Conservation (phyloP, 2,329 filamentous ascomycete genomes). For the Fusarium agapanthi region DNA sequence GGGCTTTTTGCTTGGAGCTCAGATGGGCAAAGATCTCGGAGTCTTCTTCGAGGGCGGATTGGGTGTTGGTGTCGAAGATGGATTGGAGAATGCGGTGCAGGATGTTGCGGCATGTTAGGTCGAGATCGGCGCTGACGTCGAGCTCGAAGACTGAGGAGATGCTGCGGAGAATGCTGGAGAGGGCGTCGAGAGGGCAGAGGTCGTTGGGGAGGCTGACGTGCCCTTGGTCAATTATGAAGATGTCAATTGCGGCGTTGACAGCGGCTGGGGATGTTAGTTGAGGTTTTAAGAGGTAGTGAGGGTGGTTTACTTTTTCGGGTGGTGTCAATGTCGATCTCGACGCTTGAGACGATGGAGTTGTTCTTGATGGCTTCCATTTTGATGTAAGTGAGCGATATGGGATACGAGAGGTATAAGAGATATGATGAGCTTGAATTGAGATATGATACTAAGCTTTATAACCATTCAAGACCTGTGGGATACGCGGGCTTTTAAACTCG, state of each 20-base stretch:
- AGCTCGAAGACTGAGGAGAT: constrained; percentile 39
- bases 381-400: constrained; percentile 7
- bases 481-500: constrained; percentile 22
- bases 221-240: constrained; percentile 38
- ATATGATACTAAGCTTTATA: constrained; percentile 1
- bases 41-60: constrained; percentile 38
- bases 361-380: constrained; percentile 38
- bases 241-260: constrained; percentile 33
- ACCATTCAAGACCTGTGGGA: background rate
- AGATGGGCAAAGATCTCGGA: constrained; percentile 41
- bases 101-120: constrained; percentile 37
- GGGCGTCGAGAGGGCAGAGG: constrained; percentile 37
- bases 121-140: constrained; percentile 33
- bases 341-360: constrained; percentile 26
- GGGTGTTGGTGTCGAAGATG: constrained; percentile 42
- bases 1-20: constrained; percentile 34
- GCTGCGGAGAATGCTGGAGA: constrained; percentile 34
- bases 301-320: constrained; percentile 21
- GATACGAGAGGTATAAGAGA: background rate
- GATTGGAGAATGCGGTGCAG: constrained; percentile 42
- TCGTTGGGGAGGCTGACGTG: constrained; percentile 36
- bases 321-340: constrained; percentile 26
- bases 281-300: background rate
- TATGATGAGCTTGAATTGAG: background rate
- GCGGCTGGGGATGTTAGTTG: constrained; percentile 34